Base-by-base conservation (phyloP, 345 rosid species). In the Euphorbia tirucalli region DNA sequence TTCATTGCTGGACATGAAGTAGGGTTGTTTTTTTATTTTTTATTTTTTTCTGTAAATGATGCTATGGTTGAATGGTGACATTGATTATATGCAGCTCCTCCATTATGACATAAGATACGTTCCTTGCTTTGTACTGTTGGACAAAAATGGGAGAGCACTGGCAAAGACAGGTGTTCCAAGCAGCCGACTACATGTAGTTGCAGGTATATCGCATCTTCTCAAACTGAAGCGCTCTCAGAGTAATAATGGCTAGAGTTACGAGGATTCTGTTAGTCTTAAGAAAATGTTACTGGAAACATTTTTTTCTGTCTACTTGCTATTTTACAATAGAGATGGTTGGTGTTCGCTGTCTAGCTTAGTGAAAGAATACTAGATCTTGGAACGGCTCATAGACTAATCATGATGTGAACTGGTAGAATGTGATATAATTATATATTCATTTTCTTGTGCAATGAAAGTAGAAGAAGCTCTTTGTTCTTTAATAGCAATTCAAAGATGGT, bases 71-170 rank as follows among this genome's bases (percentile, higher is more conserved):
- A 28, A 21, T 52, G 69, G 41, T 27, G 28, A 30, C 52, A 39
- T 52, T 41, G 66, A 7, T 28, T 44, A 24, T 52, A 11, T 83
- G 87, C 88, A 92, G 97, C 93, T 92, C 68, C 96, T 94, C 56
- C 93, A 87, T 62, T 94, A 94, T 79, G 97, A 90, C 78, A 83
- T 92, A 74, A 87, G 77, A 77, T 92, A 92, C 25, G 97, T 92
- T 61, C 97, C 98, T 75, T 92, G 98, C 85, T 94, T 89, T 81
- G 93, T 90, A 70, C 61, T 92, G 78, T 75, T 94, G 93, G 99
- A 94, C 75, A 87, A 87, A 72, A 78, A 88, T 16, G 97, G 97
- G 71, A 83, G 71, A 59, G 96, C 97, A 8, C 74, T 94, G 70
- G 96, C 92, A 27, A 94, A 90, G 66, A 90, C 96, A 0, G 97